Evolutionary conservation across 108 stramenopile species (phyloP).

Genomic region (Skeletonema costatum): DNA sequence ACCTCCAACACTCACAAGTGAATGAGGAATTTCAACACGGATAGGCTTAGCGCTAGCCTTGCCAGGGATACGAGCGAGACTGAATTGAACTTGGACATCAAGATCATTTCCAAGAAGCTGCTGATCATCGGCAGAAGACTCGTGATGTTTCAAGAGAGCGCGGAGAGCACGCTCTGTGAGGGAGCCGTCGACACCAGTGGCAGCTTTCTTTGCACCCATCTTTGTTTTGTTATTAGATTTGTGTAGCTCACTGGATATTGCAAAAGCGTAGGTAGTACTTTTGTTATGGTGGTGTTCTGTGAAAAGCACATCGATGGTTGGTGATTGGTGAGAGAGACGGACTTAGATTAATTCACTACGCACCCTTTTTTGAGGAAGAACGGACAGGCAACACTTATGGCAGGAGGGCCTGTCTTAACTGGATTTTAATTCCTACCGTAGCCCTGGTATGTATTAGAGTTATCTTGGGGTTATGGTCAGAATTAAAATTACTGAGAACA

Average conservation of each 20-base stretch:
- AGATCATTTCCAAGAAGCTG: conserved; percentile 63
- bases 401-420: too few species aligned
- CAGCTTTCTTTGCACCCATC: not conserved
- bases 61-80: conserved; percentile 66
- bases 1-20: conserved; percentile 50
- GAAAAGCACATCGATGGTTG: not conserved
- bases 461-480: too few species aligned
- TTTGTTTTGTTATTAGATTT: not conserved
- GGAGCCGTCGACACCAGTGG: conserved; percentile 18
- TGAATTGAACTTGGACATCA: conserved; percentile 77
- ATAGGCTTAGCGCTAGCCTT: conserved; percentile 62
- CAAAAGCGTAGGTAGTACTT: not conserved
- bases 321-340: not conserved
- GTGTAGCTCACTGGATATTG: not conserved
- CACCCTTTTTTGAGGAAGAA: too few species aligned
- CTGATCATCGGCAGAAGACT: conserved; percentile 37
- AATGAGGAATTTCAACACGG: conserved; percentile 75
- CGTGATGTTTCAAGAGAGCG: conserved; percentile 81
- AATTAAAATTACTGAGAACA: too few species aligned
- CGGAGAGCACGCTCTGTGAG: conserved; percentile 53
- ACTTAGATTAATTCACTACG: too few species aligned
- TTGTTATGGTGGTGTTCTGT: not conserved
- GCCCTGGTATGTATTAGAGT: too few species aligned
- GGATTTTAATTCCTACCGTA: too few species aligned
- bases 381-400: too few species aligned